Base-by-base conservation (phyloP, 345 rosid species). In the Eucalyptus sideroxylon region DNA sequence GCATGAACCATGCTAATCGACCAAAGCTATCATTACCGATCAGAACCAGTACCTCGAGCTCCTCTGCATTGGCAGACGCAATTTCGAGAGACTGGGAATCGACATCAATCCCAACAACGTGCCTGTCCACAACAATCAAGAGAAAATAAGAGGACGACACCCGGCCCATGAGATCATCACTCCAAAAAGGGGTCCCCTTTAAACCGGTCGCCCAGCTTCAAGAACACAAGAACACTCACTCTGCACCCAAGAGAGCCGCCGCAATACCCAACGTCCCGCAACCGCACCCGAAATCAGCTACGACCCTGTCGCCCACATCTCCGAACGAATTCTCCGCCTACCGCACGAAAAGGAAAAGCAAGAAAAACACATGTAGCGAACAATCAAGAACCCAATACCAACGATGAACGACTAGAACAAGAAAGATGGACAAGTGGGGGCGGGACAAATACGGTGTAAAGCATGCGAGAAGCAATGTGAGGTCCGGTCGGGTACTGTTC, bases 401-500 rank as follows among this genome's bases (percentile, higher is more conserved):
- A 5, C 82, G 47, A 37, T 2, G 45, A 34, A 72, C 83, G 47
- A 72, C 83, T 40, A 19, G 0, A 72, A 72, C 83, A 72, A 72
- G 83, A 77, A 47, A 89, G 65, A 11, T 26, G 47, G 34, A 49
- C 49, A 42, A 88, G 50, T 19, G 45, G 14, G 16, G 44, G 40
- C 50, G 30, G 34, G 44, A 17, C 55, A 34, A 30, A 77, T 93
- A 97, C 99, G 60, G 96, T 97, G 94, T 91, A 97, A 45, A 98
- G 96, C 95, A 98, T 94, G 89, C 99, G 98, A 94, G 99, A 96
- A 91, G 99, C 99, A 91, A 98, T 97, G 93, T 98, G 98, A 85
- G 98, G 95, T 88, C 99, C 97, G 88, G 98, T 98, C 65, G 99
- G 98, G 89, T 98, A 98, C 93, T 98, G 99, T 89, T 98, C 99